A percentile compares a stretch with the other conserved stretches of the same genome.
These are phyloP conservation scores for Xylaria polymorpha DNA, from an alignment of 2,329 filamentous ascomycete genomes.

Conservation along the genomic window DNA sequence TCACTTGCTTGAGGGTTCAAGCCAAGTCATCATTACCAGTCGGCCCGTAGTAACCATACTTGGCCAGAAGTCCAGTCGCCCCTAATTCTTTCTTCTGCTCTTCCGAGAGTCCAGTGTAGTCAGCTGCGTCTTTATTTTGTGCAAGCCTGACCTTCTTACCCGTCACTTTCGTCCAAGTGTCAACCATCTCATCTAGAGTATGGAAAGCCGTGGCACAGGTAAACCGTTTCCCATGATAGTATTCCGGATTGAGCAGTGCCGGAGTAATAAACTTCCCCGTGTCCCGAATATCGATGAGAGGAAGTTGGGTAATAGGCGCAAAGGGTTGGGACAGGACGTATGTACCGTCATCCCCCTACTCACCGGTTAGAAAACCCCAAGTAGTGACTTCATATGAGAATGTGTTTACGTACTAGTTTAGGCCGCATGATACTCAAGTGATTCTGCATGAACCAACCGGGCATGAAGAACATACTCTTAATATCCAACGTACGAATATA, in stretches of 20 bases:
- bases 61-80: neutral
- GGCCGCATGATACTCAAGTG: neutral
- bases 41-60: slow-evolving; percentile 5
- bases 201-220: neutral
- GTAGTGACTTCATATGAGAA: neutral
- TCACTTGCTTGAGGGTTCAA: slow-evolving; percentile 5
- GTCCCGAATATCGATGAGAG: neutral
- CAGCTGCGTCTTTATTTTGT: neutral
- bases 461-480: neutral
- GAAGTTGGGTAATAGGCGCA: neutral
- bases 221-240: slow-evolving; percentile 4
- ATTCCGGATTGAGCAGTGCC: neutral
- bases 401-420: neutral
- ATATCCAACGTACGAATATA: slow-evolving; percentile 1
- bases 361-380: neutral
- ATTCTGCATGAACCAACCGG: slow-evolving; percentile 5
- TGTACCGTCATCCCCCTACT: neutral
- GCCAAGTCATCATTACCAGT: slow-evolving; percentile 2
- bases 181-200: neutral
- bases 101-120: neutral
- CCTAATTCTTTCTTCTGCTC: neutral
- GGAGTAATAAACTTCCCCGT: neutral
- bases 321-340: neutral
- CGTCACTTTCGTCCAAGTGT: neutral
- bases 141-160: neutral